Percentiles rank a stretch among this genome's conserved stretches.
Evolutionary conservation across 2,329 filamentous ascomycete species (phyloP).

Genomic region (Colletotrichum tropicicola): DNA sequence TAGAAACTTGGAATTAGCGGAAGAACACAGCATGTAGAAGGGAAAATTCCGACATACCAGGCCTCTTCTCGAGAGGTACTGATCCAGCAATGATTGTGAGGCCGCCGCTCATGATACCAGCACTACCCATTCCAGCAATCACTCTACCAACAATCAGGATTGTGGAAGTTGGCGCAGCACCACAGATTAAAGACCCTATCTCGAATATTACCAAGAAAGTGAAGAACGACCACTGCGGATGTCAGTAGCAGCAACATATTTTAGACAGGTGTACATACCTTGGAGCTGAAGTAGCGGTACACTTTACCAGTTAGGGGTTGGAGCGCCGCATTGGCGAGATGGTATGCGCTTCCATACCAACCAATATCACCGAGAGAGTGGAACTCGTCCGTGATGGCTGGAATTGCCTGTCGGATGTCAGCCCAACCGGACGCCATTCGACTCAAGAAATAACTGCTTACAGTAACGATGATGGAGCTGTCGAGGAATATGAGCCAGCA

Average conservation of each 20-base stretch:
- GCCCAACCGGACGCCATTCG: too few species aligned
- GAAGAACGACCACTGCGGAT: conserved; percentile 40
- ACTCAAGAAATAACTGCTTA: conserved; percentile 24
- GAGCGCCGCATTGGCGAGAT: conserved; percentile 39
- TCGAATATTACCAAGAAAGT: conserved; percentile 42
- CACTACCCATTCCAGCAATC: conserved; percentile 55
- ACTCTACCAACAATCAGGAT: conserved; percentile 60
- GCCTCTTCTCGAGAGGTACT: conserved; percentile 39
- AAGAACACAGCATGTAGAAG: neutral
- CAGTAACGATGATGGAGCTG: conserved; percentile 48
- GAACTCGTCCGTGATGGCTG: conserved; percentile 44
- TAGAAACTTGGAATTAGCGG: neutral
- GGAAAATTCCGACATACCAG: conserved; percentile 40
- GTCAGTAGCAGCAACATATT: conserved; percentile 36
- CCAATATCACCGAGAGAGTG: conserved; percentile 51
- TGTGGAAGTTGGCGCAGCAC: conserved; percentile 48
- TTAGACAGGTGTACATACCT: conserved; percentile 40
- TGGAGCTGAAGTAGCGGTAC: conserved; percentile 43
- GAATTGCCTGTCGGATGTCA: conserved; percentile 39
- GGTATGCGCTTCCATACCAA: conserved; percentile 53
- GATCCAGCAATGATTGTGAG: conserved; percentile 43
- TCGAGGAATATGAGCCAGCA: conserved; percentile 36
- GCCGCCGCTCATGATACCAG: conserved; percentile 50
- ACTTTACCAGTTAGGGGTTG: conserved; percentile 40
- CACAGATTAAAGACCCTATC: conserved; percentile 57